These are phyloP conservation scores for Pseudocercospora musae DNA, from an alignment of 2,329 filamentous ascomycete genomes.

Conservation along the genomic window DNA sequence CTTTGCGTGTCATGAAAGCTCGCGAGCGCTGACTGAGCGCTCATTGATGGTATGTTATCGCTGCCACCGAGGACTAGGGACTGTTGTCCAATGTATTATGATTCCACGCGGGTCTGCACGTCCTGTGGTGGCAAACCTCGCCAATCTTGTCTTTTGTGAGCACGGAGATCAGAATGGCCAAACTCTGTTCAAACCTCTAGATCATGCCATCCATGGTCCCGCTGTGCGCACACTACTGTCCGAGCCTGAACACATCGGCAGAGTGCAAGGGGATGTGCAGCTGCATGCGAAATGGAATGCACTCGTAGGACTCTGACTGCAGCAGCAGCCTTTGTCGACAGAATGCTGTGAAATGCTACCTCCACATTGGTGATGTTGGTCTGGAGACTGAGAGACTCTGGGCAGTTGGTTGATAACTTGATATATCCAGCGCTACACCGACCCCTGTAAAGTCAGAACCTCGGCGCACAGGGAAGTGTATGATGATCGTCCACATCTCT, in stretches of 20 bases:
- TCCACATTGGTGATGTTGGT: not conserved
- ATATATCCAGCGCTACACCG: not conserved
- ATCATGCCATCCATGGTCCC: not conserved
- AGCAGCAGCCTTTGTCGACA: not conserved
- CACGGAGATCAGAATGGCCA: not conserved
- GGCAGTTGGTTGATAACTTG: not conserved
- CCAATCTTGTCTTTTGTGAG: slow-evolving; percentile 3
- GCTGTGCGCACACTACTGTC: not conserved
- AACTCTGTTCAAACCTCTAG: slow-evolving; percentile 1
- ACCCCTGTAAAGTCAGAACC: not conserved
- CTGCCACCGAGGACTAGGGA: not conserved
- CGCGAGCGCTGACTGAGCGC: not conserved
- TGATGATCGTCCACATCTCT: not conserved
- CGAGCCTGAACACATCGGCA: not conserved
- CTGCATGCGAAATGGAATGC: not conserved
- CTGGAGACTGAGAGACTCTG: too few species aligned
- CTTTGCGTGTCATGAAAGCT: not conserved
- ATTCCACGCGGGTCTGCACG: not conserved
- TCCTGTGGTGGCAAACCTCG: not conserved
- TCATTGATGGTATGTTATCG: not conserved
- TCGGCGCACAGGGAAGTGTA: not conserved
- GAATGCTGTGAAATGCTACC: not conserved
- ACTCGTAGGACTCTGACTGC: not conserved
- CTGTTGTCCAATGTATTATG: not conserved
- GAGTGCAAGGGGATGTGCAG: not conserved